Conservation (phyloP, 225 moss, liverwort and hornwort genomes). For the Marchantia paleacea region DNA sequence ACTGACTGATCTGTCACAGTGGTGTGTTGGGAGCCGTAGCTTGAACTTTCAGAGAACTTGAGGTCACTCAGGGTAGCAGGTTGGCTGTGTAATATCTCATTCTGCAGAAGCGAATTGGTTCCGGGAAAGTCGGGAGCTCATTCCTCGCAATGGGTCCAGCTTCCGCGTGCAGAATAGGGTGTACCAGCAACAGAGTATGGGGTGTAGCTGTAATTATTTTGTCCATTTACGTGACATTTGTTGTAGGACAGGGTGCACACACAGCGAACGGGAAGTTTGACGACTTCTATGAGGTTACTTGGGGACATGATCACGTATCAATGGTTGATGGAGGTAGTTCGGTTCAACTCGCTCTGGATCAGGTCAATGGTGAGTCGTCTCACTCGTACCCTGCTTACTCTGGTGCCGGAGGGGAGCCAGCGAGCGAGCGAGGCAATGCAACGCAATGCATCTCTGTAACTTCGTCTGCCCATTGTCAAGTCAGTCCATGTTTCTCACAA, state of each 20-base stretch:
- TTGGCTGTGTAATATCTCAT: not conserved
- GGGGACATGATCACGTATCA: slow-evolving; percentile 25
- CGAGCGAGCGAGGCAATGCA: no score
- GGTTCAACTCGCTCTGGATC: slow-evolving; percentile 28
- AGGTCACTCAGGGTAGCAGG: not conserved
- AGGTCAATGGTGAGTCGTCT: slow-evolving; percentile 13
- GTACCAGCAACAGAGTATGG: not conserved
- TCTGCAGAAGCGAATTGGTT: not conserved
- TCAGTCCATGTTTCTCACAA: not conserved
- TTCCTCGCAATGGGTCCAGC: slow-evolving; percentile 2
- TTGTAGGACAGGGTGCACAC: not conserved
- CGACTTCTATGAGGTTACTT: slow-evolving; percentile 31
- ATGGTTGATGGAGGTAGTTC: slow-evolving; percentile 17
- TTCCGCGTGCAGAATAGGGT: not conserved
- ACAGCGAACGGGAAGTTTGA: slow-evolving; percentile 7
- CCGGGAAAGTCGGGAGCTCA: not conserved
- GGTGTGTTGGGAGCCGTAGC: not conserved
- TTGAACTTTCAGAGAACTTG: not conserved
- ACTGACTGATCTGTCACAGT: not conserved
- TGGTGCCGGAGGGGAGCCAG: no score
- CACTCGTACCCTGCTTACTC: not conserved
- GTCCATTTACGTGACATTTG: not conserved
- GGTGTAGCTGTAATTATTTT: not conserved
- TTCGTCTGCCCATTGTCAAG: not conserved
- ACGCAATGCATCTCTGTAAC: not conserved